Evolutionary conservation across 164 flowering plant species (phyloP).

Genomic region (Tinospora cordifolia): DNA sequence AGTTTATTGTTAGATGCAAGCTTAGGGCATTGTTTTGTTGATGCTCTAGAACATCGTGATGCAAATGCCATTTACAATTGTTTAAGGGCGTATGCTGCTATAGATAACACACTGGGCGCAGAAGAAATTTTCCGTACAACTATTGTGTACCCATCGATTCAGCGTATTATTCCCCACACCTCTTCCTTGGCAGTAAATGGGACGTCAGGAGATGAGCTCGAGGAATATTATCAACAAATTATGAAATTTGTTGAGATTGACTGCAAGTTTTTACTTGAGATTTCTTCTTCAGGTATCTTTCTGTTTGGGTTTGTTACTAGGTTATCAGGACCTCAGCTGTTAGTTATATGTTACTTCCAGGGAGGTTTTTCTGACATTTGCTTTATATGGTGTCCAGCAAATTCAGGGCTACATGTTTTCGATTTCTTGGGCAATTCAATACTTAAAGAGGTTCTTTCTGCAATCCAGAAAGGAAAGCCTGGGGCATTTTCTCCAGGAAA

Average conservation of each 20-base stretch:
- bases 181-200: conserved; percentile 36
- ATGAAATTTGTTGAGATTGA: conserved; percentile 53
- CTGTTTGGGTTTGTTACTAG: not conserved
- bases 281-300: conserved; percentile 62
- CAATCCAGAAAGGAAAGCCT: conserved; percentile 87
- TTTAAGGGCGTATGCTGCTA: conserved; percentile 96
- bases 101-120: conserved; percentile 77
- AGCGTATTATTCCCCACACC: conserved; percentile 52
- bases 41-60: conserved; percentile 78
- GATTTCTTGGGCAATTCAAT: conserved; percentile 95
- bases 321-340: not conserved
- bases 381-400: conserved; percentile 51
- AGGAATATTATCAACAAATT: conserved; percentile 62
- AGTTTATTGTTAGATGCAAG: conserved; percentile 70
- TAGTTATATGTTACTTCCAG: not conserved
- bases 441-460: conserved; percentile 78
- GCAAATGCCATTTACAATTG: conserved; percentile 86
- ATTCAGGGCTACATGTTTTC: conserved; percentile 91
- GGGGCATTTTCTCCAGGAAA: conserved; percentile 97
- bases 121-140: conserved; percentile 85
- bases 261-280: conserved; percentile 77
- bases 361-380: conserved; percentile 5
- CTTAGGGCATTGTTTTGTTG: conserved; percentile 88
- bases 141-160: conserved; percentile 60
- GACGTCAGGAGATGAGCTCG: conserved; percentile 64